These are phyloP conservation scores for Fragaria vesca DNA, from an alignment of 306 rosid species.

Conservation along the genomic window DNA sequence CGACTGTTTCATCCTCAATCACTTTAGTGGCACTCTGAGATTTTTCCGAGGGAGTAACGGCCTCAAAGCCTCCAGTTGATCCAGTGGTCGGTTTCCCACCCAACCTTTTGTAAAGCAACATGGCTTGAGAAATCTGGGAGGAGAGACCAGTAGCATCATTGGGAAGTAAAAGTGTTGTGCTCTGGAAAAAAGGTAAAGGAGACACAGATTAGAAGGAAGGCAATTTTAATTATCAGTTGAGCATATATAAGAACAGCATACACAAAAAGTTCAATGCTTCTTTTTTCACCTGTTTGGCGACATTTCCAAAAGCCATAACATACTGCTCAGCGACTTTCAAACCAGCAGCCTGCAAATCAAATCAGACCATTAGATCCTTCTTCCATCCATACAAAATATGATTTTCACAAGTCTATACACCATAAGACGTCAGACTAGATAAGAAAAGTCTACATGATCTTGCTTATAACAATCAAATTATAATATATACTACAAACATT, in stretches of 20 bases:
- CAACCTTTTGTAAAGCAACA: conserved; percentile 79
- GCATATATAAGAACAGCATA: conserved; percentile 6
- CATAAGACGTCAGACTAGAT: neutral
- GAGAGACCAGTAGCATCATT: conserved; percentile 75
- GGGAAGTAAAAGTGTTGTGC: no score
- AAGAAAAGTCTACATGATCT: no score
- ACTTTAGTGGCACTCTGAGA: conserved; percentile 20
- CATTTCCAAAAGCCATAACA: conserved; percentile 75
- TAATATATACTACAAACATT: no score
- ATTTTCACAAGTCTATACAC: conserved; percentile 18
- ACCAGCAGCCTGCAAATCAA: conserved; percentile 81
- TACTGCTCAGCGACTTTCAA: conserved; percentile 91
- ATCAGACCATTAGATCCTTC: conserved; percentile 26
- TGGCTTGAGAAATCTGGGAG: conserved; percentile 96
- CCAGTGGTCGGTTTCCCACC: conserved; percentile 50
- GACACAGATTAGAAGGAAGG: neutral
- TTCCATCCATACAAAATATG: neutral
- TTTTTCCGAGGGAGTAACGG: conserved; percentile 33
- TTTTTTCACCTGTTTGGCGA: conserved; percentile 84
- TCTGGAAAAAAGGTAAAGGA: conserved; percentile 37
- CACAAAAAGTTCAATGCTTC: neutral
- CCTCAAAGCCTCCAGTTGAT: conserved; percentile 30
- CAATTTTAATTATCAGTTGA: neutral
- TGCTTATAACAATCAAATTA: no score
- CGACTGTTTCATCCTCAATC: conserved; percentile 14